Conservation (phyloP, 495 filamentous ascomycete species). For the Penicillium ucsense region DNA sequence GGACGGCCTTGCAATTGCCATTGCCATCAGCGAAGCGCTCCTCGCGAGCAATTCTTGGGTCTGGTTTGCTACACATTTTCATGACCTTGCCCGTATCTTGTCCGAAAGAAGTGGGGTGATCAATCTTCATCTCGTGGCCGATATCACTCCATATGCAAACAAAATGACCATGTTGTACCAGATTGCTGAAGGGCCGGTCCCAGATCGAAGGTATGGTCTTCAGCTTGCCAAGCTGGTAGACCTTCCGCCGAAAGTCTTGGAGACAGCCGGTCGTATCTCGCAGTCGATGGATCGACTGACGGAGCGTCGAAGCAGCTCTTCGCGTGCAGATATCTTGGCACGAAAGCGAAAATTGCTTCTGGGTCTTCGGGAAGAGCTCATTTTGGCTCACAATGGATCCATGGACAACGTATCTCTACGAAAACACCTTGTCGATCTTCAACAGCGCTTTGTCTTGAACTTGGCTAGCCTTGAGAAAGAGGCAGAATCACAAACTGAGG, state of each 20-base stretch:
- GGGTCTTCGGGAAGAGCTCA: slow-evolving; percentile 63
- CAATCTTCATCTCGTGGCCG: slow-evolving; percentile 70
- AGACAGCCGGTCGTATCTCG: slow-evolving; percentile 57
- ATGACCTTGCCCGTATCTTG: slow-evolving; percentile 68
- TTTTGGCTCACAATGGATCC: slow-evolving; percentile 55
- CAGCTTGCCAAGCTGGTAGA: slow-evolving; percentile 66
- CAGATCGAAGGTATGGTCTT: slow-evolving; percentile 68
- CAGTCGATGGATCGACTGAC: slow-evolving; percentile 44
- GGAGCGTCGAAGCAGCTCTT: slow-evolving; percentile 45
- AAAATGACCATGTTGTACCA: slow-evolving; percentile 83
- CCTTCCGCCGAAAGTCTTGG: slow-evolving; percentile 56
- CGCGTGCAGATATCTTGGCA: slow-evolving; percentile 44
- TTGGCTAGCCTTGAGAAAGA: slow-evolving; percentile 56
- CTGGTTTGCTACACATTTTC: slow-evolving; percentile 93
- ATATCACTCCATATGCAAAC: slow-evolving; percentile 39
- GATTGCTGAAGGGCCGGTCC: slow-evolving; percentile 57
- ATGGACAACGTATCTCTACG: slow-evolving; percentile 56
- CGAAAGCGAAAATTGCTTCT: slow-evolving; percentile 63
- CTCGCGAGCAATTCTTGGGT: slow-evolving; percentile 66
- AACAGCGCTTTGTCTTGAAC: slow-evolving; percentile 62
- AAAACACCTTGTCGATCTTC: slow-evolving; percentile 58
- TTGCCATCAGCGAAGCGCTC: slow-evolving; percentile 79
- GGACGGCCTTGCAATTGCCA: slow-evolving; percentile 83
- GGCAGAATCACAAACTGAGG: slow-evolving; percentile 1
- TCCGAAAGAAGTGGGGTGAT: slow-evolving; percentile 64